phyloP scores from a whole-genome alignment of 176 grass and related monocot genomes.

The Saccharum spontaneum region DNA sequence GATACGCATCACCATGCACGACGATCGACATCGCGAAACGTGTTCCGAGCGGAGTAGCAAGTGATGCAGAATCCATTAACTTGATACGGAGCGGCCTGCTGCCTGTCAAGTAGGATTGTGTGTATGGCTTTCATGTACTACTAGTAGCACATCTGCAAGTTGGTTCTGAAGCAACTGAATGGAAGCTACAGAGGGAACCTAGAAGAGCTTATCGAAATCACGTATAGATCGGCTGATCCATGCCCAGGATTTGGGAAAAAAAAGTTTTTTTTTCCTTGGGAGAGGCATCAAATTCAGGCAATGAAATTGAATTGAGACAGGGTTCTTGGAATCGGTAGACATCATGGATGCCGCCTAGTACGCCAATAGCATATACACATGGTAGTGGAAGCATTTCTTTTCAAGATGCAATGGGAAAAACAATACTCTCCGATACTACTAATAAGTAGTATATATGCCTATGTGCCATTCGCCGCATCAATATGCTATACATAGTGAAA shows the following conservation, averaged over 20 bases:
- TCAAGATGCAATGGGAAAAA: constrained; percentile 3
- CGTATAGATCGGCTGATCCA: neutral
- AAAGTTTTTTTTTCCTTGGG: constrained; percentile 5
- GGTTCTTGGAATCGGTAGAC: constrained; percentile 39
- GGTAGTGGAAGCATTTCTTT: constrained; percentile 24
- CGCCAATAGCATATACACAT: constrained; percentile 33
- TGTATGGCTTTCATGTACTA: constrained; percentile 12
- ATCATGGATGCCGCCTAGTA: constrained; percentile 28
- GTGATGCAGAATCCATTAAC: constrained; percentile 42
- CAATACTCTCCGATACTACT: constrained; percentile 19
- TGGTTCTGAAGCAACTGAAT: constrained; percentile 27
- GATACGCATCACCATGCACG: constrained; percentile 7
- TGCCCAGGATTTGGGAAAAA: constrained; percentile 11
- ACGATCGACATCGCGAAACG: neutral
- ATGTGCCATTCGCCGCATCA: constrained; percentile 7
- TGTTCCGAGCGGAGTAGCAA: constrained; percentile 18
- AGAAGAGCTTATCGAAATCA: constrained; percentile 23
- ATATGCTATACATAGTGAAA: constrained; percentile 24
- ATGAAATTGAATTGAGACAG: constrained; percentile 1
- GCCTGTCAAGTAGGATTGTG: constrained; percentile 22
- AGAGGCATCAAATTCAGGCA: constrained; percentile 37
- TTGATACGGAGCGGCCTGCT: constrained; percentile 10
- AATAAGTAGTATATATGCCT: constrained; percentile 10
- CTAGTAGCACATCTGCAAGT: neutral
- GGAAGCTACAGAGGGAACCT: constrained; percentile 27